Base-by-base conservation (phyloP, 2,329 filamentous ascomycete genomes). In the Pezicula rhizophila region DNA sequence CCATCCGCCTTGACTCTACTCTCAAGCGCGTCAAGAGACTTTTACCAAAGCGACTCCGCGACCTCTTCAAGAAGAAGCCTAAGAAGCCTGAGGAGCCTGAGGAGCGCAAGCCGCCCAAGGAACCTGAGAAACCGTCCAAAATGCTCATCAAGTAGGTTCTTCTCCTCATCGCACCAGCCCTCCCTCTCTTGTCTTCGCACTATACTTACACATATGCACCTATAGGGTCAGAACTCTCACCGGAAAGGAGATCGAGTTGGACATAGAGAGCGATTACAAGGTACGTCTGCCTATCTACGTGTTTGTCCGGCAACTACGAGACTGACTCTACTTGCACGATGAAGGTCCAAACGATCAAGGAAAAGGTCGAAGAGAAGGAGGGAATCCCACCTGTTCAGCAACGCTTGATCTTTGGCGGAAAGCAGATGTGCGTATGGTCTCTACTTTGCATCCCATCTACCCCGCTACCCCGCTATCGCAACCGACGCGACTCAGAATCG, bases 331-430 rank as follows among this genome's bases (percentile, higher is more conserved):
- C 28, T 45, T 6, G 42, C 14, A 11, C n/a, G n/a, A 18, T 8
- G 18, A 28, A 95, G 90, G 88, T 97, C 60, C 85, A 87, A 37
- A 84, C 91, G 68, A 97, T 99, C 78, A 99, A 99, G 78, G 93
- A 97, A 73, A 91, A 92, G 64, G 93, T 99, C 48, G 93, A 99
- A 71, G 93, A 99, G 76, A 97, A 97, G 73, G 93, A 97, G 68
- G 93, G 93, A 49, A 99, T 99, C 62, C 92, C 93, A 39, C 93
- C 93, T 1, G 90, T 93, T 15, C 93, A 99, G 72, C 93, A 99
- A 72, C 85, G 93, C 51, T 75, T 99, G 57, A 99, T 99, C 64
- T 96, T 86, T 66, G 90, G 92, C 47, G 93, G 93, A 64, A 99
- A 99, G 76, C 93, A 99, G 69, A 96, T 99, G 93, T 96, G 73